Percentiles rank a stretch among this genome's conserved stretches.
These are phyloP conservation scores for Glycyrrhiza uralensis DNA, from an alignment of 306 rosid species.

Conservation along the genomic window DNA sequence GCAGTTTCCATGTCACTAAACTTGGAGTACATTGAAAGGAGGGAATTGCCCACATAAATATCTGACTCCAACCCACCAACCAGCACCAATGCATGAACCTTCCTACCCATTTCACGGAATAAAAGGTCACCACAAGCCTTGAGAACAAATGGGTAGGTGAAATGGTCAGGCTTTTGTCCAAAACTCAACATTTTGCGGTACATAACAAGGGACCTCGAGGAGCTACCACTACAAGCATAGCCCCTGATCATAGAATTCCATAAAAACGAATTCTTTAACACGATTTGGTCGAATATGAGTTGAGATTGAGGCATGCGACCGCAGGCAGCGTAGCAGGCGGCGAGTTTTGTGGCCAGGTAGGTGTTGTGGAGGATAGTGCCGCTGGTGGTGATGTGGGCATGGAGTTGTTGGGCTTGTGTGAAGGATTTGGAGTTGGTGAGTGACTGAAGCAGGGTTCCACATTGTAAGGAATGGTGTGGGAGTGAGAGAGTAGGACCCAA, in stretches of 20 bases:
- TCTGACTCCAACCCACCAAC: conserved; percentile 47
- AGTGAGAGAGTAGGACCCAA: conserved; percentile 23
- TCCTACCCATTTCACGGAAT: conserved; percentile 37
- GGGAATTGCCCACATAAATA: conserved; percentile 52
- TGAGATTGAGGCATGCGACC: conserved; percentile 45
- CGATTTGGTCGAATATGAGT: conserved; percentile 35
- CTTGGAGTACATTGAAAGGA: conserved; percentile 40
- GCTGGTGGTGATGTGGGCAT: conserved; percentile 33
- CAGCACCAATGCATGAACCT: conserved; percentile 48
- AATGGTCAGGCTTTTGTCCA: conserved; percentile 47
- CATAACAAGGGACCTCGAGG: conserved; percentile 31
- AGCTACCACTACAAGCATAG: conserved; percentile 34
- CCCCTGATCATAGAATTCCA: conserved; percentile 62
- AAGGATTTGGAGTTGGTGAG: conserved; percentile 45
- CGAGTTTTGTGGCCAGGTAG: conserved; percentile 49
- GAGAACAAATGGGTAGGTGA: conserved; percentile 60
- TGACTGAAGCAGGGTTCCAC: conserved; percentile 49
- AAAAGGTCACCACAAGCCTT: conserved; percentile 59
- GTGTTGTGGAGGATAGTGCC: conserved; percentile 44
- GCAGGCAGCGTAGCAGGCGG: conserved; percentile 50
- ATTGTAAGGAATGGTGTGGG: conserved; percentile 45
- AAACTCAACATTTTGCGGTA: conserved; percentile 45
- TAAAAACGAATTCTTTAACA: conserved; percentile 40
- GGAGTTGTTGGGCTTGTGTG: conserved; percentile 46
- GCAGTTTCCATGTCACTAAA: conserved; percentile 44